Evolutionary conservation across 441 rosid species (phyloP), one percentile per base, ranked within the genome.

Genomic region (Brassica balearica): DNA sequence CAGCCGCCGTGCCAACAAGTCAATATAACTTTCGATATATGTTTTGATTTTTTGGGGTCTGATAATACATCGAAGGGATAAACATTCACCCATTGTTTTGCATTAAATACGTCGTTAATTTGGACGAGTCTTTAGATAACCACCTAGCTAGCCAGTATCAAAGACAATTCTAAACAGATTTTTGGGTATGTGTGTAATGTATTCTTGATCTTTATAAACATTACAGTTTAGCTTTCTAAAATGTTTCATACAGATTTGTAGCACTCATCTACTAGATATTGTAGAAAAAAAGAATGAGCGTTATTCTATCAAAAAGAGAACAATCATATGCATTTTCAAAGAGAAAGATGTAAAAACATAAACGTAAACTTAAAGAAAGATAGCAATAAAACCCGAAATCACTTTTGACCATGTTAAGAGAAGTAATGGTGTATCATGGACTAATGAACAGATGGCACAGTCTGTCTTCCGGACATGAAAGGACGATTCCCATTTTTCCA

Each of bases 391-490:
- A 23, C 27, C 27, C 14, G 6, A 77, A 25, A 41, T 64, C 59
- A 64, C 34, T 71, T 71, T 77, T 38, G 62, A 71, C 76, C 76
- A 65, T 15, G 29, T 71, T 71, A 71, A 70, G 70, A 56, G 72
- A 71, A 71, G 53, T 77, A 58, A 77, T 19, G 22, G 62, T 71
- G 67, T 71, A 60, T 65, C 38, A 51, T 56, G 65, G 38, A 43
- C 67, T 65, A 36, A 70, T 65, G 67, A 71, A 56, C 75, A 77
- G 62, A 53, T 77, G 76, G 53, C 72, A 29, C 65, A 55, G 64
- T 36, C 38, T 8, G 70, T 56, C 61, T 77, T 58, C 51, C 19
- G 62, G 75, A 51, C 71, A 77, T 70, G 23, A 23, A 19, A 64
- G 36, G 67, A 56, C 66, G 36, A 38, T 64, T 69, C 60, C 8